Conservation (phyloP, 2,329 filamentous ascomycete species). For the Aureobasidium sp. region DNA sequence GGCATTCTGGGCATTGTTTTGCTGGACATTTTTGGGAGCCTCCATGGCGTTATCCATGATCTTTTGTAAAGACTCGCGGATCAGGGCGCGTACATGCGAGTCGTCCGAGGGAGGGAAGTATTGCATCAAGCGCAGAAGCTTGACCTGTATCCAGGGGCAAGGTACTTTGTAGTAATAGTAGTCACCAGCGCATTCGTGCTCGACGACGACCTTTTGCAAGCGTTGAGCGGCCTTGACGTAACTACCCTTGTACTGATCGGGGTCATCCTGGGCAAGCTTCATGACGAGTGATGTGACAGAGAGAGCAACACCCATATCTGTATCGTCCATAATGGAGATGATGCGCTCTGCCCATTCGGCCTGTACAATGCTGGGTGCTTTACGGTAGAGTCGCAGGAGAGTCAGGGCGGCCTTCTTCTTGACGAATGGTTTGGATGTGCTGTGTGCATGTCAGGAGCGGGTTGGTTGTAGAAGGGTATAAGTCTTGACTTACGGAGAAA, state of each 20-base stretch:
- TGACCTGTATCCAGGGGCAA: conserved; percentile 96
- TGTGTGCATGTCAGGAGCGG: conserved; percentile 23
- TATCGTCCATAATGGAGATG: conserved; percentile 97
- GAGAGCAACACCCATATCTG: conserved; percentile 84
- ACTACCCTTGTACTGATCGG: conserved; percentile 88
- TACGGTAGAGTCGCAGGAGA: conserved; percentile 84
- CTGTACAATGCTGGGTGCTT: conserved; percentile 87
- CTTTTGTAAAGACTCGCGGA: conserved; percentile 82
- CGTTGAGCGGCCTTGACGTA: conserved; percentile 89
- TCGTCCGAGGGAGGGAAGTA: conserved; percentile 97
- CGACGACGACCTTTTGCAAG: conserved; percentile 81
- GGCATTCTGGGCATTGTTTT: conserved; percentile 98
- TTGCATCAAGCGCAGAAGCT: conserved; percentile 81
- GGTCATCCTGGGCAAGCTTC: conserved; percentile 85
- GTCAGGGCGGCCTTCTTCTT: conserved; percentile 99
- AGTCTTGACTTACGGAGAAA: conserved; percentile 67
- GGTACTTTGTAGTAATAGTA: conserved; percentile 99
- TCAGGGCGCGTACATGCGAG: conserved; percentile 81
- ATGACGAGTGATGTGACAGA: conserved; percentile 95
- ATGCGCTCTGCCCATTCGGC: conserved; percentile 97
- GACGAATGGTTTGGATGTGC: conserved; percentile 88
- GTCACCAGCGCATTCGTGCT: conserved; percentile 79
- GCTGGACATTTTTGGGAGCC: conserved; percentile 94
- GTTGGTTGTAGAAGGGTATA: neutral
- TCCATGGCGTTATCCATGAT: conserved; percentile 89